Evolutionary conservation across 2,329 filamentous ascomycete species (phyloP), one percentile per base, ranked within the genome.

Genomic region (Aspergillus sp.): DNA sequence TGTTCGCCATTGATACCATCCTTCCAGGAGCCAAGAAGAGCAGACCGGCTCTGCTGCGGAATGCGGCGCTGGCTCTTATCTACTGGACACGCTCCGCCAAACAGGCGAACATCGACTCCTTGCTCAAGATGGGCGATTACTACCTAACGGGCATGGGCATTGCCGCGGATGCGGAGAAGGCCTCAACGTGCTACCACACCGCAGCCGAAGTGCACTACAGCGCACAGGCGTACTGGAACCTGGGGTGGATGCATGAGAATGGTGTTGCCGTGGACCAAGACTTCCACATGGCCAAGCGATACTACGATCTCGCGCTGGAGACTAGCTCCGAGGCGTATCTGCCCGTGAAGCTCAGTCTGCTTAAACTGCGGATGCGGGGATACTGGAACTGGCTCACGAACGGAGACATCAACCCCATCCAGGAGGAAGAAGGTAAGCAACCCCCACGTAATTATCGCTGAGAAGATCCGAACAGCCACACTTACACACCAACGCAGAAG

Each of bases 191-290:
- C 79, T 99, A 99, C 70, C 89, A 91, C 56, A 91, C 91, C 4
- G 95, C 95, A 1, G 93, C 93, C 0, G 95, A 99, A 72, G 92
- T 91, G 61, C 88, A 94, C 67, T 90, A 92, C 72, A 96, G 92
- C 68, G 95, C 94, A 2, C 96, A 99, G 77, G 95, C 96, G 13
- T 87, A 97, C 59, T 99, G 92, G 86, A 98, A 99, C 70, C 82
- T 99, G 13, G 96, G 95, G 5, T 99, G 95, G 95, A 98, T 99
- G 94, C 92, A 99, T 72, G 95, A 99, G 78, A 97, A 98, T 71
- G 95, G 95, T 7, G 84, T 98, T 53, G 92, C 93, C 2, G 85
- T 98, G 19, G 89, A 91, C 57, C 95, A 99, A 74, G 95, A 99
- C 73, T 99, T 96, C 74, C 95, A 99, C 72, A 87, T 99, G 59